Evolutionary conservation across 345 rosid genomes (phyloP), one percentile per base, ranked within the genome.

Genomic region (Bruguiera gymnorhiza): DNA sequence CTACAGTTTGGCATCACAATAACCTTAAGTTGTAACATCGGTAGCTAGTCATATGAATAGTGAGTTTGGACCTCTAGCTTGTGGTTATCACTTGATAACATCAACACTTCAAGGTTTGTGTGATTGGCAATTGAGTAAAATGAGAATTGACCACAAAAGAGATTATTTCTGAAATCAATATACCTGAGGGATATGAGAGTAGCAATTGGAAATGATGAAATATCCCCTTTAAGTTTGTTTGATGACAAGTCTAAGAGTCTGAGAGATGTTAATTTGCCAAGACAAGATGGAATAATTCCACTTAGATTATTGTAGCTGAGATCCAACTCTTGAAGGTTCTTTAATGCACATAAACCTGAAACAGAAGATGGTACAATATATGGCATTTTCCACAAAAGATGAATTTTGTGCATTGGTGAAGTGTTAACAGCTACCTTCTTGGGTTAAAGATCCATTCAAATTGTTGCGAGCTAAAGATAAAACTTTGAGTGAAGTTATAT

Each of bases 321-420:
- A 34, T 55, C 51, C 23, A 67, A 36, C 24, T 67, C 24, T 37
- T 56, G 52, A 36, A 55, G 53, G 4, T 36, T 37, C 37, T 36
- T 36, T 36, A 67, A 2, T 36, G 19, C 54, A 18, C 63, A 67
- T 1, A 60, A 60, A 29, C 73, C 60, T 60, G 21, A 43, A 43
- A 43, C 5, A 43, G 0, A 39, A 39, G 48, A 39, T 39, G 15
- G 16, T 39, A 10, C 15, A 10, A 39, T 39, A 39, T 39, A 15
- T 11, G 11, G 1, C 3, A 39, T 39, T 10, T 10, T 39, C 15
- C 48, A 43, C 0, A 43, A 43, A 43, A 43, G 4, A 1, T 0
- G 4, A 11, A 43, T 43, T 11, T 10, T 43, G 4, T 11, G 16
- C 5, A 43, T 11, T 11, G 5, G 15, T 43, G 7, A 11, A 13